These are phyloP conservation scores for Elaeis oleifera DNA, from an alignment of 202 grass and related monocot species.

Conservation along the genomic window DNA sequence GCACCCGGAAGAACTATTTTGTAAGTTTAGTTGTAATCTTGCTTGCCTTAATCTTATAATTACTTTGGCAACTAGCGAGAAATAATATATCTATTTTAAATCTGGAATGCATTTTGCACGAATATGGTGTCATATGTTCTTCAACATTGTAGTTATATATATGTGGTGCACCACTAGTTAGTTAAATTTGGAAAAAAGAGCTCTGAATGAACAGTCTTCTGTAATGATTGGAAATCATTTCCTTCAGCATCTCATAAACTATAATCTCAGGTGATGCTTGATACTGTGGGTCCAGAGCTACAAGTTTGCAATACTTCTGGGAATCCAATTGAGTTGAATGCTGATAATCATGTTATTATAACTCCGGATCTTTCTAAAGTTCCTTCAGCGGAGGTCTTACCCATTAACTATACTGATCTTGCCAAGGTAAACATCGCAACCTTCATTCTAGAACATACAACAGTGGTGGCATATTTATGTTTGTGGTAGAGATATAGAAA, in stretches of 20 bases:
- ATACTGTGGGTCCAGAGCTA: constrained; percentile 96
- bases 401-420: constrained; percentile 72
- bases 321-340: constrained; percentile 57
- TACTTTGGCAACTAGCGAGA: no score
- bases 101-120: no score
- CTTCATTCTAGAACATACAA: neutral
- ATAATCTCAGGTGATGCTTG: constrained; percentile 74
- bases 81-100: no score
- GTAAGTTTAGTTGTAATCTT: no score
- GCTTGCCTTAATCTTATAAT: no score
- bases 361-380: constrained; percentile 64
- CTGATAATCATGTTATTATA: constrained; percentile 67
- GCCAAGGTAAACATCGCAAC: constrained; percentile 55
- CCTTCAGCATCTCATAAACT: constrained; percentile 9
- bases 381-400: constrained; percentile 62
- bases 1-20: no score
- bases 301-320: constrained; percentile 77
- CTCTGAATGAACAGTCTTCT: no score
- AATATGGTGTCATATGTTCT: no score
- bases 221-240: constrained; percentile 5
- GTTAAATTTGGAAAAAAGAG: no score
- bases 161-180: no score
- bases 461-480: neutral
- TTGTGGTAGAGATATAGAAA: neutral
- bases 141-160: no score